Evolutionary conservation across 768 basidiomycete species (phyloP).

Genomic region (Phanerochaete sordida): DNA sequence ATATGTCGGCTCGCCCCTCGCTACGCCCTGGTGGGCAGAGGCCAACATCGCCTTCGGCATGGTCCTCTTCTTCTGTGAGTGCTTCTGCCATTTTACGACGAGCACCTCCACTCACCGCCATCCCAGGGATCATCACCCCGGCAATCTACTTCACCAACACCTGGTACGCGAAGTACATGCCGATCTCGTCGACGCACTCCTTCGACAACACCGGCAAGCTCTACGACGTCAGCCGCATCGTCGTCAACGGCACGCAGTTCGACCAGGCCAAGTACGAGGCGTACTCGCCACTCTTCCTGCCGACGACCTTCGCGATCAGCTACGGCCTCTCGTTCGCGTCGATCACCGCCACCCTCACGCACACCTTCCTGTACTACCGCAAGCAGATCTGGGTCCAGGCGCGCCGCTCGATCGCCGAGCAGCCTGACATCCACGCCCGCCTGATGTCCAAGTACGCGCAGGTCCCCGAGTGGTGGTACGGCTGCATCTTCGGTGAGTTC

Average conservation of each 20-base stretch:
- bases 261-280: constrained; percentile 34
- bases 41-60: constrained; percentile 65
- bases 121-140: constrained; percentile 48
- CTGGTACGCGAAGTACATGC: constrained; percentile 68
- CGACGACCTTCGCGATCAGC: constrained; percentile 67
- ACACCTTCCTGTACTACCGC: constrained; percentile 71
- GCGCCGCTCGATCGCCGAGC: constrained; percentile 68
- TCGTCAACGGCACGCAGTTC: constrained; percentile 33
- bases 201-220: constrained; percentile 41
- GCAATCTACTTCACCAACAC: constrained; percentile 66
- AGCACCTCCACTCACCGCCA: too few relatives aligned
- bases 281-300: constrained; percentile 46
- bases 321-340: constrained; percentile 72
- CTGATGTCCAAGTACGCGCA: constrained; percentile 75
- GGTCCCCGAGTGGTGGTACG: constrained; percentile 88
- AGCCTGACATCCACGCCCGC: constrained; percentile 82
- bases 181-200: constrained; percentile 34
- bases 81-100: too few relatives aligned
- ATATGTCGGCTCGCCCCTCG: constrained; percentile 67
- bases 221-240: constrained; percentile 41
- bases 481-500: constrained; percentile 47
- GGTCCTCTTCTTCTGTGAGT: constrained; percentile 63
- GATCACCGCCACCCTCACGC: constrained; percentile 51
- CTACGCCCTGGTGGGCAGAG: constrained; percentile 82
- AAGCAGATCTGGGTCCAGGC: constrained; percentile 75